Evolutionary conservation across 2,329 filamentous ascomycete species (phyloP).

Genomic region (Falciphora oryzae): DNA sequence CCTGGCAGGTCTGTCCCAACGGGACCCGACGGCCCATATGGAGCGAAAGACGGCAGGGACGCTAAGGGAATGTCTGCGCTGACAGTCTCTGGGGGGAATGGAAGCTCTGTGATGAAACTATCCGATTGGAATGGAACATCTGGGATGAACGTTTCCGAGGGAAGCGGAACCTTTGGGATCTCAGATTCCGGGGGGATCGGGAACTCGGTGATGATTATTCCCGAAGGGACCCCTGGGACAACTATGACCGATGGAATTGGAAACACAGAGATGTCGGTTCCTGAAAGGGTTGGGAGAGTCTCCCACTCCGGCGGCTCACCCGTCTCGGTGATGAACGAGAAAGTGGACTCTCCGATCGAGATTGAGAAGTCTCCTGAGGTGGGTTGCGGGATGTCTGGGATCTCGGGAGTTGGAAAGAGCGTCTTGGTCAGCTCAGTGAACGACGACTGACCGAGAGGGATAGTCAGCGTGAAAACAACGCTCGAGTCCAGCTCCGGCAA

Average conservation of each 20-base stretch:
- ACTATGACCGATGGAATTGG: background rate
- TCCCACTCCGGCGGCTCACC: background rate
- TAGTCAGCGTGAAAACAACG: slow-evolving; percentile 4
- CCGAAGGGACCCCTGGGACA: background rate
- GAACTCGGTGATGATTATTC: background rate
- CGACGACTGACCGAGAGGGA: background rate
- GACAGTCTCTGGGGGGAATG: background rate
- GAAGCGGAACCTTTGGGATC: background rate
- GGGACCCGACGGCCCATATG: background rate
- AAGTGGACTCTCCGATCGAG: slow-evolving; percentile 6
- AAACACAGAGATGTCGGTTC: background rate
- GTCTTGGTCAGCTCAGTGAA: slow-evolving; percentile 6
- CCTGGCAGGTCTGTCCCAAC: background rate
- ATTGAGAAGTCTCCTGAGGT: slow-evolving; percentile 9
- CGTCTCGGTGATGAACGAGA: slow-evolving; percentile 5
- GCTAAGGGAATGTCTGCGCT: background rate
- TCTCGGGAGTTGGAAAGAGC: background rate
- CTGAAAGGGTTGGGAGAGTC: background rate
- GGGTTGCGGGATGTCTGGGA: slow-evolving; percentile 5
- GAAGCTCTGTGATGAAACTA: background rate
- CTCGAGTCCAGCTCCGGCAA: slow-evolving; percentile 2
- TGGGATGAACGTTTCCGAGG: background rate
- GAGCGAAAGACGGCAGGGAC: background rate
- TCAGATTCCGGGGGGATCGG: background rate
- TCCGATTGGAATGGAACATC: background rate